Base-by-base conservation (phyloP, 176 grass and related monocot genomes). In the Alopecurus myosuroides region DNA sequence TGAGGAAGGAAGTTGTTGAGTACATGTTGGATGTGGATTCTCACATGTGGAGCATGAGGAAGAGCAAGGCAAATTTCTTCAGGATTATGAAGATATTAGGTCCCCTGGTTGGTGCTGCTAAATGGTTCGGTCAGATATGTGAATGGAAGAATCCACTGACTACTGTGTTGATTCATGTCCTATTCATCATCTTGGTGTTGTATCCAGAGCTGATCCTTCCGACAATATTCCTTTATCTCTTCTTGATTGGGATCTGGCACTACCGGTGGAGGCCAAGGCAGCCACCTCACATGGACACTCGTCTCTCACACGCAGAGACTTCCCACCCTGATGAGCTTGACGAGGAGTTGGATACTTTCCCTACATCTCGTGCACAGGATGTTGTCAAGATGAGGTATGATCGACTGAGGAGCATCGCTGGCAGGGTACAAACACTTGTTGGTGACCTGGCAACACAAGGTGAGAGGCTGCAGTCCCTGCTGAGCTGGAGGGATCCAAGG, bases 21-120 rank as follows among this genome's bases (percentile, higher is more conserved):
- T 94, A 91, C 77, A 89, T 91, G 92, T 72, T 94, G 65, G 92
- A 94, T 68, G 83, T 91, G 19, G 92, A 88, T 83, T 94, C 48
- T 44, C 92, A 94, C 80, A 91, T 91, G 86, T 91, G 88, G 92
- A 94, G 92, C 74, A 88, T 94, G 92, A 75, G 89, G 50, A 94
- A 90, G 83, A 88, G 88, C 31, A 91, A 88, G 83, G 89, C 92
- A 12, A 91, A 94, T 60, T 94, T 94, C 84, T 91, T 86, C 67
- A 87, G 89, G 37, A 91, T 94, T 57, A 89, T 94, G 78, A 75
- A 55, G 48, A 36, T 94, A 33, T 78, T 89, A n/a, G 57, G 17
- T 77, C 86, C 88, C 52, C 44, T 94, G n/a, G 84, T 88, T 75
- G 49, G 75, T 11, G 69, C 83, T 45, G 75, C 79, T 23, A 91